Evolutionary conservation across 257 asterid species (phyloP), one percentile per base, ranked within the genome.

Genomic region (Nicotiana obtusifolia): DNA sequence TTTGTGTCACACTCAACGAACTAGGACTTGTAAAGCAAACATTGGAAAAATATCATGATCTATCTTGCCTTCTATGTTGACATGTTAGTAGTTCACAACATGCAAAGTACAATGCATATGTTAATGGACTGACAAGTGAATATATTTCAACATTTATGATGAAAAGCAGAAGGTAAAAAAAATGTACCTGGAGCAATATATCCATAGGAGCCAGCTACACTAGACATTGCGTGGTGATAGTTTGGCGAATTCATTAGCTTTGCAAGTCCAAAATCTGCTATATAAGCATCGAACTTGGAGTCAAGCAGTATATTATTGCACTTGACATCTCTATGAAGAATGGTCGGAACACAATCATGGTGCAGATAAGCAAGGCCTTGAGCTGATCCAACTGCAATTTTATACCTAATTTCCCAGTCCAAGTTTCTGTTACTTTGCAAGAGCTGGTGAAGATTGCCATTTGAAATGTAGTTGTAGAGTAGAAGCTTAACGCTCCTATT

Each of bases 201-300:
- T 24, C 98, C 99, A 47, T 93, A 92, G 3, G 99, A 95, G 5
- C 99, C 99, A 5, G 98, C 99, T 1, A 95, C 90, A 86, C 93
- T 85, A 13, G 98, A 92, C 91, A 95, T 91, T 0, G 98, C 97
- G 26, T 93, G 97, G 9, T 93, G 99, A 83, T 93, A 93, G 73
- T 88, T 93, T 20, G 97, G 93, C 17, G 99, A 91, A 82, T 86
- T 91, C 99, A 93, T 92, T 11, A 91, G 90, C 88, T 91, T 95
- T 10, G 99, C 99, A 1, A 95, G 97, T n/a, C 99, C 99, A 82
- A 95, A 95, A 88, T 95, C 99, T 3, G 99, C 99, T 33, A 95
- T 80, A 82, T 93, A 92, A 52, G 98, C 95, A 76, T 95, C 99
- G 28, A 81, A 93, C 82, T 91, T 92, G 10, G 97, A 90, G 81